These are phyloP conservation scores for Dendrobium officinale DNA, from an alignment of 106 monocot species.

Conservation along the genomic window DNA sequence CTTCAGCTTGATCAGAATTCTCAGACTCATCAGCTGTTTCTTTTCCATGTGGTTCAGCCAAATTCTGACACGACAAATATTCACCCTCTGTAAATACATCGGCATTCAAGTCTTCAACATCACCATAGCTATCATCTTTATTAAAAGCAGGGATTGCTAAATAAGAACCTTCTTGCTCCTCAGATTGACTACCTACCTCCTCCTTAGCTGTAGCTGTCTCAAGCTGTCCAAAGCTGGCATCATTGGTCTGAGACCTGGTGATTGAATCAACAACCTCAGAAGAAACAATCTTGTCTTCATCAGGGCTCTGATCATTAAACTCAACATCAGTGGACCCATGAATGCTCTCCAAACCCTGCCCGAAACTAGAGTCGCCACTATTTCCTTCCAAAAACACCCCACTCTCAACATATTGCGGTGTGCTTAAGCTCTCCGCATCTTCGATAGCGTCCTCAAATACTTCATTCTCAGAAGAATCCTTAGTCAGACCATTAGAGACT, in stretches of 20 bases:
- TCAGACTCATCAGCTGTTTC: neutral
- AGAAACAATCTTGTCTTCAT: neutral
- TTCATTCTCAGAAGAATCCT: constrained; percentile 17
- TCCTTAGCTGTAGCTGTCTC: neutral
- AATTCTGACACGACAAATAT: neutral
- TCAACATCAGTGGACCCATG: neutral
- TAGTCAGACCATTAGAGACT: neutral
- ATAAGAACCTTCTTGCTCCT: neutral
- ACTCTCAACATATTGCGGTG: constrained; percentile 4
- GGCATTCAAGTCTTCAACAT: neutral
- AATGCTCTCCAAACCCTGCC: neutral
- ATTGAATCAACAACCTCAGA: neutral
- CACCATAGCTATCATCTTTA: neutral
- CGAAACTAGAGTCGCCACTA: neutral
- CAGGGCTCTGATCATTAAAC: neutral
- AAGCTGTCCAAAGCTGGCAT: neutral
- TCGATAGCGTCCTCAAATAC: constrained; percentile 31
- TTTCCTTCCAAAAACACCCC: constrained; percentile 2
- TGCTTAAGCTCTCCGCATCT: neutral
- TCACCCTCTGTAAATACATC: constrained; percentile 6
- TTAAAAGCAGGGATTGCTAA: neutral
- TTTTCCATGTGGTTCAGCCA: neutral
- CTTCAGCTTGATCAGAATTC: neutral
- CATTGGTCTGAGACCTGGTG: neutral
- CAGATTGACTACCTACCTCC: neutral